Percentiles rank a stretch among this genome's conserved stretches.
Evolutionary conservation across 345 rosid species (phyloP).

Genomic region (Eucalyptus erythrocorys): DNA sequence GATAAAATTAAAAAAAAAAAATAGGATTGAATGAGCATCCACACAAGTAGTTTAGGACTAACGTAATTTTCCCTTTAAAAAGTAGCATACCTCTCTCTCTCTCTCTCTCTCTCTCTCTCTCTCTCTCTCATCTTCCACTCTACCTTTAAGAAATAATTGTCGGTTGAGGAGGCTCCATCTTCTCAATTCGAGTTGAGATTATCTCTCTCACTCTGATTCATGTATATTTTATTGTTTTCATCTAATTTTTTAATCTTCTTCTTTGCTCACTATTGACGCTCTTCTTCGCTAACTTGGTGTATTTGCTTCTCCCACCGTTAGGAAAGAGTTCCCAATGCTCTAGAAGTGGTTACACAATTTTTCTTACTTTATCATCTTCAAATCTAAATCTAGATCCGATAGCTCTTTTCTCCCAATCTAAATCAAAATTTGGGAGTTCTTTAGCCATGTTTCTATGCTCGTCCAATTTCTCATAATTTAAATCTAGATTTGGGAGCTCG

Average conservation of each 20-base stretch:
- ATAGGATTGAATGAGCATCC: neutral
- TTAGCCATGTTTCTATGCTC: neutral
- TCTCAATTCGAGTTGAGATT: neutral
- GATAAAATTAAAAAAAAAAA: fast-evolving
- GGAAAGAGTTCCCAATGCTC: neutral
- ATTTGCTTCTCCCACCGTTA: neutral
- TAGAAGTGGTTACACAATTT: neutral
- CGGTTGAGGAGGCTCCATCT: neutral
- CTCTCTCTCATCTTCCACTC: neutral
- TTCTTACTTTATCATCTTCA: neutral
- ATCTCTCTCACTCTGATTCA: neutral
- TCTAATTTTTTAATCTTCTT: neutral
- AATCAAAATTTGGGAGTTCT: neutral
- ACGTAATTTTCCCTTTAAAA: no score
- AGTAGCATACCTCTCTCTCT: neutral
- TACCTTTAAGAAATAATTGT: neutral
- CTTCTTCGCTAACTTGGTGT: neutral
- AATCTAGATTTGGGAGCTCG: neutral
- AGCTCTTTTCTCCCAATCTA: neutral
- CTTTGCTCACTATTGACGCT: neutral
- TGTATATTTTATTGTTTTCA: neutral
- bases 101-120: neutral
- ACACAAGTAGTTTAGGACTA: neutral
- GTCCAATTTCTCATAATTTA: neutral
- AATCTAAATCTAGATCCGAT: neutral